Percentiles rank a stretch among this genome's conserved stretches.
Conservation (phyloP, 192 early-diverging fungal species). For the Linderina pennispora region DNA sequence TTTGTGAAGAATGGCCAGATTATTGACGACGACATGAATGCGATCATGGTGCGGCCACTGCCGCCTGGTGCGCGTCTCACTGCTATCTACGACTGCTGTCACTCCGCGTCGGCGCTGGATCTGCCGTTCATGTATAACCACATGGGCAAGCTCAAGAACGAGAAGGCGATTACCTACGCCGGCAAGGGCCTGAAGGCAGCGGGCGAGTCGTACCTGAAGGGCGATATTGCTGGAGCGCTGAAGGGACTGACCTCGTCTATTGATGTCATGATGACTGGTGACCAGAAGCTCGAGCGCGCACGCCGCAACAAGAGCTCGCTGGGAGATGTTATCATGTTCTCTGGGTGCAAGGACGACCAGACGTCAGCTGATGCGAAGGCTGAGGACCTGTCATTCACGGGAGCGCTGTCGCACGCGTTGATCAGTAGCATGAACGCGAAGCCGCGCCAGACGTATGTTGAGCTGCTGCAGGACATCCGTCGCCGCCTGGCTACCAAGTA, state of each 20-base stretch:
- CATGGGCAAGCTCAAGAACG: conserved; percentile 54
- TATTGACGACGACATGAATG: conserved; percentile 71
- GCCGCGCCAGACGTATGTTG: conserved; percentile 57
- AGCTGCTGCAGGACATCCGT: conserved; percentile 65
- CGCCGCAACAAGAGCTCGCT: conserved; percentile 39
- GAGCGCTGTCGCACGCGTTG: conserved; percentile 74
- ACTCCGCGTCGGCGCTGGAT: conserved; percentile 77
- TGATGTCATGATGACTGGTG: conserved; percentile 35
- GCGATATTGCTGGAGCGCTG: conserved; percentile 35
- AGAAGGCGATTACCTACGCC: conserved; percentile 37
- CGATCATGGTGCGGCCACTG: conserved; percentile 65
- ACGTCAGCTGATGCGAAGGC: conserved; percentile 76
- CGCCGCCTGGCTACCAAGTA: conserved; percentile 57
- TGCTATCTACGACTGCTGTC: conserved; percentile 80
- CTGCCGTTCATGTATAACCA: conserved; percentile 75
- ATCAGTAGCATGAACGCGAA: conserved; percentile 53
- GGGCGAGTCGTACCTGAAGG: conserved; percentile 28
- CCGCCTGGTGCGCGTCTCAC: conserved; percentile 69
- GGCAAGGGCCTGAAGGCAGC: conserved; percentile 34
- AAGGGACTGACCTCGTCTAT: conserved; percentile 36
- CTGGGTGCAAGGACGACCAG: conserved; percentile 76
- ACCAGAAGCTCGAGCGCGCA: conserved; percentile 36
- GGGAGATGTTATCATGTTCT: conserved; percentile 78
- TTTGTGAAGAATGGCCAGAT: conserved; percentile 56
- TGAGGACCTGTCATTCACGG: conserved; percentile 51